Evolutionary conservation across 2,329 filamentous ascomycete species (phyloP).

Genomic region (Penicillium expansum): DNA sequence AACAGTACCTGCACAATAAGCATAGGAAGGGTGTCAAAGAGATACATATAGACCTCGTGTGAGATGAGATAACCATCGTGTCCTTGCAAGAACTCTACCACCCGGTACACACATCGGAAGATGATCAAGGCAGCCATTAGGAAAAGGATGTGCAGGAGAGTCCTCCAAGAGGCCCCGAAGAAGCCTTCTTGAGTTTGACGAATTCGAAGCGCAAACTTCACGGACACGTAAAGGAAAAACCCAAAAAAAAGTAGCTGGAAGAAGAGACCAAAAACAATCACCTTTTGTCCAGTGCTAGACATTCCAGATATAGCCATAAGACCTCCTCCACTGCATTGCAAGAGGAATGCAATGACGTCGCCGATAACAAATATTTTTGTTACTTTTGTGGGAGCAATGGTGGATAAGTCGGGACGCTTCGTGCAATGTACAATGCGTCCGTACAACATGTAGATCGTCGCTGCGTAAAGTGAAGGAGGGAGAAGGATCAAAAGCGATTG

Average conservation of each 20-base stretch:
- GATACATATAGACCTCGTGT: slow-evolving; percentile 14
- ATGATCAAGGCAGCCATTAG: slow-evolving; percentile 11
- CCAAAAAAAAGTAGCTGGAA: background rate
- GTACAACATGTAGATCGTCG: background rate
- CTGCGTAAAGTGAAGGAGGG: background rate
- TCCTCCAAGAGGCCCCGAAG: background rate
- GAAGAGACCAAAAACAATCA: background rate
- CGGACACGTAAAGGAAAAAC: background rate
- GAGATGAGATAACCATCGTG: slow-evolving; percentile 1
- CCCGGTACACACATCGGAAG: slow-evolving; percentile 11
- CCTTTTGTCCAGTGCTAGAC: background rate
- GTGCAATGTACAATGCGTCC: background rate
- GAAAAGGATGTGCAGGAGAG: background rate
- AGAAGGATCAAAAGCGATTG: background rate
- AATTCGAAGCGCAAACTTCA: background rate
- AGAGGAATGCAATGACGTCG: background rate
- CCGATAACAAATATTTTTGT: background rate
- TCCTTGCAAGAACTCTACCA: slow-evolving; percentile 11
- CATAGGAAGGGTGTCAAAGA: slow-evolving; percentile 18
- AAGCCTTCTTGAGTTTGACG: background rate
- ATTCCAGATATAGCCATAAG: background rate
- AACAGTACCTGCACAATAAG: slow-evolving; percentile 10
- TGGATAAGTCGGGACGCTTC: background rate
- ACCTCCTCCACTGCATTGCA: background rate
- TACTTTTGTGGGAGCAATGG: background rate